Evolutionary conservation across 345 rosid genomes (phyloP), one percentile per base, ranked within the genome.

Genomic region (Trapa incisa): DNA sequence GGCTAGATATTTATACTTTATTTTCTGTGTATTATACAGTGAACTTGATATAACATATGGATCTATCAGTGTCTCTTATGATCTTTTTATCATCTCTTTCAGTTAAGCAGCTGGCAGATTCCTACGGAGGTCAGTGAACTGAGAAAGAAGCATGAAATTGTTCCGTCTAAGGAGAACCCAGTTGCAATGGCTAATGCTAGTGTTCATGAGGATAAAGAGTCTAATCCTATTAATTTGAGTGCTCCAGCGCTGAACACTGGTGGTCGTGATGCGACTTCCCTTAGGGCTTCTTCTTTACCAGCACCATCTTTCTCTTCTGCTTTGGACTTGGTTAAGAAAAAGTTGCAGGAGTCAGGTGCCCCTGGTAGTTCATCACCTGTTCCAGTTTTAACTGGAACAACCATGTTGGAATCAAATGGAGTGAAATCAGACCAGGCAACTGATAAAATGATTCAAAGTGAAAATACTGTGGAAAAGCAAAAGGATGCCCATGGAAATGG

Each of bases 91-190:
- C n/a, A 71, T 60, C 42, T 53, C 53, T 48, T 73, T 70, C 87
- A 92, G 98, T 69, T 87, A 68, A 94, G 91, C 80, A 91, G 99
- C 81, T 94, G 99, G 99, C 97, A 91, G 80, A 76, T 91, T 54
- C 99, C 99, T 0, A 68, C 67, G 41, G 99, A 94, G 73, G 92
- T 94, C 77, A 72, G 82, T 68, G 96, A 91, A 74, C 68, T 82
- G 75, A 85, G 73, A 73, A 87, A 85, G 75, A 86, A 85, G 76
- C 84, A 71, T 66, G 97, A 87, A 69, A 75, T 33, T 65, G 85
- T 79, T 64, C 50, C 73, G 65, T 66, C 75, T n/a, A 77, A 75
- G 62, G 96, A 90, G 74, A 68, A 76, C 70, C 61, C 74, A 50
- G 54, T 75, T 64, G 45, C 85, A 65, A 72, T 73, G 65, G 74